Evolutionary conservation across 2,329 filamentous ascomycete species (phyloP), one percentile per base, ranked within the genome.

Genomic region (Fusarium phyllophilum): DNA sequence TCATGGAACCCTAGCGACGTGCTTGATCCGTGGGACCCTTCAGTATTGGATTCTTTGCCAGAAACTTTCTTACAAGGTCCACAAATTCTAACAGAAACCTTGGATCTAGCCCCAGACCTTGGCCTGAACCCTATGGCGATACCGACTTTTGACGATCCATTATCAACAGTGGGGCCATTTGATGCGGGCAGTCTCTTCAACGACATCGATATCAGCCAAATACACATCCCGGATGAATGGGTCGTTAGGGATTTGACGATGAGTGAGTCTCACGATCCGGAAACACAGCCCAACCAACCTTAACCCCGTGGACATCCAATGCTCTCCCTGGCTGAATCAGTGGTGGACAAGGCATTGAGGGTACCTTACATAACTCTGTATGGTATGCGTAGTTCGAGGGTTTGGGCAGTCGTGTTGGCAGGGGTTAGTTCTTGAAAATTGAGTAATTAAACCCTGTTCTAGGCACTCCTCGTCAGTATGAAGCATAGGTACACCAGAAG

Each of bases 31-130:
- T 48, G 45, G 46, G 13, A 18, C 10, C 10, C 20, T 9, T 13
- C 10, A n/a, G 7, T 3, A 31, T 20, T 31, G 14, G 29, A n/a
- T n/a, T 31, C 10, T 13, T 3, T 31, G 14, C 29, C 46, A 3
- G 29, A 31, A 6, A 9, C 2, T 0, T n/a, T 31, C 3, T 13
- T n/a, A 9, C 14, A 9, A 6, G 14, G 26, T 6, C 7, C 29
- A 6, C 46, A n/a, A n/a, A 31, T 3, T 12, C 3, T 18, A 3
- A 12, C 14, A 17, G n/a, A 15, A 36, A 12, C n/a, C 1, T 42
- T 11, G 46, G n/a, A 29, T 17, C 7, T 8, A 15, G 20, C 6
- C n/a, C 38, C 38, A 24, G 8, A 49, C 20, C 2, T 49, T 49
- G 20, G 29, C 7, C 3, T 15, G 20, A 17, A 6, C 22, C 14